phyloP scores from a whole-genome alignment of 768 basidiomycete species.

The Leccinellum albellum region DNA sequence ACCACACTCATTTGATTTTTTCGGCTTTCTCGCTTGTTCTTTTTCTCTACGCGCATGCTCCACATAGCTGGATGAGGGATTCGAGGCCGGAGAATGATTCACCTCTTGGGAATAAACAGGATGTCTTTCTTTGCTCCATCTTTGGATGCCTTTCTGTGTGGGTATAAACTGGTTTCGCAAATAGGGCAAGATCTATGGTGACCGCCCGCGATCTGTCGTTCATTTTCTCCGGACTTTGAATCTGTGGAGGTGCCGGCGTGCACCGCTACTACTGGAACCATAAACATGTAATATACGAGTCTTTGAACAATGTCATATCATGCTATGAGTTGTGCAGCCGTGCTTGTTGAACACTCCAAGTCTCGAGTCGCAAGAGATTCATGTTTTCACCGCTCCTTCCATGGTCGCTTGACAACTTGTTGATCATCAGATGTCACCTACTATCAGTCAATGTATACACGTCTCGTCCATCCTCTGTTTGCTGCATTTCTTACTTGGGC shows the following conservation, averaged over 20 bases:
- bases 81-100: not conserved
- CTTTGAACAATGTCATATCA: not conserved
- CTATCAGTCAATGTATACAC: too few species aligned
- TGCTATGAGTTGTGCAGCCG: not conserved
- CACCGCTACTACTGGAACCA: not conserved
- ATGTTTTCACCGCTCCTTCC: too few species aligned
- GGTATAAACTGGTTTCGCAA: not conserved
- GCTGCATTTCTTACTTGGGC: not conserved
- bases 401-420: too few species aligned
- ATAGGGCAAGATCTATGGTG: not conserved
- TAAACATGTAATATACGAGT: not conserved
- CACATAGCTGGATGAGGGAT: not conserved
- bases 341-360: too few species aligned
- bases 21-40: not conserved
- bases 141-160: not conserved
- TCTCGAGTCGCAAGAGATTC: too few species aligned
- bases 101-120: not conserved
- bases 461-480: not conserved
- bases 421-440: too few species aligned
- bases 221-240: not conserved
- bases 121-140: not conserved
- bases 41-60: not conserved
- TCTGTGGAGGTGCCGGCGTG: not conserved
- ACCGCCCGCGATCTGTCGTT: not conserved
- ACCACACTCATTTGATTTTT: constrained; percentile 19